Conservation (phyloP, 2,329 filamentous ascomycete species). For the Cucurbitaria berberidis region DNA sequence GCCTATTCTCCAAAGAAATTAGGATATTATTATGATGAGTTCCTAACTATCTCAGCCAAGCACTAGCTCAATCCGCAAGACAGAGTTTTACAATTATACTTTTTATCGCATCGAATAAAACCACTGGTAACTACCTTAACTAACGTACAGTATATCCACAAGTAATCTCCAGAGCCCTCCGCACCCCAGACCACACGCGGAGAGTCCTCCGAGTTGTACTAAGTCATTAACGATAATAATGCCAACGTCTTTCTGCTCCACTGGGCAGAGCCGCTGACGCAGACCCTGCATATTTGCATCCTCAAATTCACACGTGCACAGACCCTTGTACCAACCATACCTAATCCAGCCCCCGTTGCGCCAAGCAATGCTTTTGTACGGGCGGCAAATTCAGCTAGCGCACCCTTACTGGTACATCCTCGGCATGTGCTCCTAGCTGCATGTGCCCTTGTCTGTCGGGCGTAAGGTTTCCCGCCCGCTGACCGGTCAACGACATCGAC, state of each 20-base stretch:
- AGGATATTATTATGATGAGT: too few relatives aligned
- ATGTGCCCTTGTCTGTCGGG: neutral
- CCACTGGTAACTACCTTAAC: neutral
- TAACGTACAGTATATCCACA: neutral
- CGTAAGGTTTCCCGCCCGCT: neutral
- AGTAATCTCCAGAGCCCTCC: neutral
- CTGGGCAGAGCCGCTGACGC: neutral
- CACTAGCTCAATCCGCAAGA: too few relatives aligned
- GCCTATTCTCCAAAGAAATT: too few relatives aligned
- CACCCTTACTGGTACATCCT: neutral
- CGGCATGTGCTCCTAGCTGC: neutral
- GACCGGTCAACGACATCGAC: too few relatives aligned
- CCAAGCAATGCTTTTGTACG: neutral
- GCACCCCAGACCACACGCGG: neutral
- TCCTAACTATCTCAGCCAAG: too few relatives aligned
- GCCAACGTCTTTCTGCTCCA: neutral
- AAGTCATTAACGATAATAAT: neutral
- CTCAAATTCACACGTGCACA: neutral
- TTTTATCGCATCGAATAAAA: neutral
- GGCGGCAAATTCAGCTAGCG: neutral
- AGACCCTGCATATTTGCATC: neutral
- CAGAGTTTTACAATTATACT: too few relatives aligned
- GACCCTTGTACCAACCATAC: neutral
- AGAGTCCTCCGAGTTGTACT: neutral
- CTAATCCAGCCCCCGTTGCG: neutral